Percentiles rank a stretch among this genome's conserved stretches.
phyloP scores from a whole-genome alignment of 768 basidiomycete species.

The Baorangia bicolor region DNA sequence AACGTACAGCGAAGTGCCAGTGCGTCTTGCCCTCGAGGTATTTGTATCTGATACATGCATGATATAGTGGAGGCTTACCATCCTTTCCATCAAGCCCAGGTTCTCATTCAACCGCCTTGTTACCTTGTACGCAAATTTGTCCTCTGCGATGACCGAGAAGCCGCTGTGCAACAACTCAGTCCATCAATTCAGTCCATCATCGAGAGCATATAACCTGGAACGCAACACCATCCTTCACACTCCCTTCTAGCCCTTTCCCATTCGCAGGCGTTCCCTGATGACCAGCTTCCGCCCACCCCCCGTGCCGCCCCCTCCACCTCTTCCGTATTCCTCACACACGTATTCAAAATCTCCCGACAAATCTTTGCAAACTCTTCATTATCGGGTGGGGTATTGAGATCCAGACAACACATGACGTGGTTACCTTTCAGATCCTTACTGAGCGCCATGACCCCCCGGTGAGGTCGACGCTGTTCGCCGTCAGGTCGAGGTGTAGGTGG shows the following conservation, averaged over 20 bases:
- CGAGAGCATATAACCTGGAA: no score
- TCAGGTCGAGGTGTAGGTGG: constrained; percentile 89
- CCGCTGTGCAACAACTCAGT: no score
- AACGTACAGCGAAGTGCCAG: no score
- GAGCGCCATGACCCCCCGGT: constrained; percentile 94
- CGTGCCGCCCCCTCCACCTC: constrained; percentile 54
- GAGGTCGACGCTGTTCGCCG: constrained; percentile 76
- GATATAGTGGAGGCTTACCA: no score
- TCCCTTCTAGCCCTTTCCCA: constrained; percentile 2
- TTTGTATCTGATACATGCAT: no score
- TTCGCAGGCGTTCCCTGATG: no score
- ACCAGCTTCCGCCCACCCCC: neutral
- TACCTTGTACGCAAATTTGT: no score
- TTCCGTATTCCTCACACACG: constrained; percentile 93
- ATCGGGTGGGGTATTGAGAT: constrained; percentile 86
- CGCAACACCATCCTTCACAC: constrained; percentile 15
- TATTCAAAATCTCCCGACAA: constrained; percentile 85
- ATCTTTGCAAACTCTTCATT: constrained; percentile 82
- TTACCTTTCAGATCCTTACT: constrained; percentile 84
- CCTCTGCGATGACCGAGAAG: no score
- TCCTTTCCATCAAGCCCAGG: no score
- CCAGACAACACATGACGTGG: constrained; percentile 84
- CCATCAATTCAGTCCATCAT: no score
- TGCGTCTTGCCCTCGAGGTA: no score
- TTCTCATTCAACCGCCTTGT: no score